These are phyloP conservation scores for Eimeria falciformis DNA, from an alignment of 169 alveolate species.

Conservation along the genomic window DNA sequence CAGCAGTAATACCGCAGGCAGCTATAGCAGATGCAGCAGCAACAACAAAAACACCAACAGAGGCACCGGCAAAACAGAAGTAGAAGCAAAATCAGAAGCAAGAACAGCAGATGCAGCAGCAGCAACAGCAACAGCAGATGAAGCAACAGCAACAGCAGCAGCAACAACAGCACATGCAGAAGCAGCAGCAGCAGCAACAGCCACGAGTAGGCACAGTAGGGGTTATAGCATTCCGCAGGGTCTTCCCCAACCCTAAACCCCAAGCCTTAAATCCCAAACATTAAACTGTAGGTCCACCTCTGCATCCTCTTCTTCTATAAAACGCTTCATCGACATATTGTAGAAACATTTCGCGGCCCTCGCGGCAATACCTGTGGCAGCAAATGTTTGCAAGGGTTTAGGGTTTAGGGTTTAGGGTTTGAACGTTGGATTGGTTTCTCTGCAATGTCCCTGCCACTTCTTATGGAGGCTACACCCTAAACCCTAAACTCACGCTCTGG, in stretches of 20 bases:
- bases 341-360: neutral
- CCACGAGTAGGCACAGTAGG: no score
- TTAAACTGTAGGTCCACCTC: neutral
- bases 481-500: neutral
- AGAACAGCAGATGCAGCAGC: no score
- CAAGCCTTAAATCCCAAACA: neutral
- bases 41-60: neutral
- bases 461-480: neutral
- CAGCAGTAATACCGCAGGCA: no score
- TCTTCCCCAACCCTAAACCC: neutral
- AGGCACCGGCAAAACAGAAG: neutral
- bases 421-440: no score
- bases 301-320: neutral
- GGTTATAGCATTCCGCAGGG: no score
- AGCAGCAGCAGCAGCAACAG: no score
- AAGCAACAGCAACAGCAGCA: no score
- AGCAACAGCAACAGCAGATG: no score
- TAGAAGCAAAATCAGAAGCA: no score
- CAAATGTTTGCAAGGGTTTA: neutral
- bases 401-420: slow-evolving; percentile 44
- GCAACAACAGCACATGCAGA: no score
- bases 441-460: no score
- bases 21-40: no score
- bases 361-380: slow-evolving; percentile 24
- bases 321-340: neutral